Evolutionary conservation across 1,284 basidiomycete species (phyloP), one percentile per base, ranked within the genome.

Genomic region (Phenoliferia sp.): DNA sequence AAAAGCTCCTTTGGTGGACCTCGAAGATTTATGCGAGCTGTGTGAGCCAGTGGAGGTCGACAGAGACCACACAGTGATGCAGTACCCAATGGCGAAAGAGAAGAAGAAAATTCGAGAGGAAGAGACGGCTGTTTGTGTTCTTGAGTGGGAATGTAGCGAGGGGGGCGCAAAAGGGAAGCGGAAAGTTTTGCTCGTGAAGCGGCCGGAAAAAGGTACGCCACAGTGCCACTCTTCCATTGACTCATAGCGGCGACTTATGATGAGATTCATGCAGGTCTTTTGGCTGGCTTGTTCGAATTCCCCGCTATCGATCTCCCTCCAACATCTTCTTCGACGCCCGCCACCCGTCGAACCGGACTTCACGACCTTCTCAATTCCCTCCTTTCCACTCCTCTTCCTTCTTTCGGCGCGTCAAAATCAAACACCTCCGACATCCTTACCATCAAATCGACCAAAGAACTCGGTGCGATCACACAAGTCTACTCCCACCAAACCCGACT

Each of bases 401-500:
- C 33, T 34, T 6, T 31, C 35, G 6, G 67, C 31, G 17, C 60
- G 56, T 2, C 55, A 59, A 35, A 58, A 3, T 26, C 58, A 29
- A n/a, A 55, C 10, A 10, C 50, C 48, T 56, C 64, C 3, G 31
- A 62, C 22, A 28, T 64, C 81, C 85, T 74, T 62, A 64, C 33
- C 72, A 70, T 39, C 67, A 63, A n/a, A 65, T 63, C 58, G 63
- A 48, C 50, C 56, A 69, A 22, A 52, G 64, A 44, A 65, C 66
- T 77, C 64, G 75, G 69, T 28, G 56, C 69, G 60, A 86, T 95
- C 36, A 73, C 87, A 1, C 94, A 96, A 76, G 82, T 92, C 62
- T 97, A 96, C 80, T 91, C 89, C 2, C 94, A 98, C 78, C 90
- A 96, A 76, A 86, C 84, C 75, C 92, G 95, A 81, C 92, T 89